Evolutionary conservation across 164 flowering plant species (phyloP).

Genomic region (Annona cherimola): DNA sequence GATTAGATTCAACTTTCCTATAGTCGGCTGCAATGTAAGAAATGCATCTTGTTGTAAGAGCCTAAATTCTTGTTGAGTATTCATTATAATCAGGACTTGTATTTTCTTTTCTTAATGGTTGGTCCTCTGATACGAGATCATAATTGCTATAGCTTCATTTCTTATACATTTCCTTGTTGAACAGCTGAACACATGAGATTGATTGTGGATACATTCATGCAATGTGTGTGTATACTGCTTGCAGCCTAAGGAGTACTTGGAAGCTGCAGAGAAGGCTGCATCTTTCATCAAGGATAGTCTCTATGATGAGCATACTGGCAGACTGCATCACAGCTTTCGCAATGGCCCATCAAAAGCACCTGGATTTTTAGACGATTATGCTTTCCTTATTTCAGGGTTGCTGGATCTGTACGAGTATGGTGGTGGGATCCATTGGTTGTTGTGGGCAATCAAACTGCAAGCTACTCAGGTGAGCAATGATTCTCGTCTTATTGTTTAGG

Average conservation of each 20-base stretch:
- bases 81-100: neutral
- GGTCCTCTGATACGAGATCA: neutral
- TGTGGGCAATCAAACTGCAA: conserved; percentile 83
- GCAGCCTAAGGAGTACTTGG: conserved; percentile 78
- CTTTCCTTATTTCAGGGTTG: conserved; percentile 75
- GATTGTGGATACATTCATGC: neutral
- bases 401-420: conserved; percentile 84
- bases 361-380: conserved; percentile 91
- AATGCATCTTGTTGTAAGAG: neutral
- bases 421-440: conserved; percentile 58
- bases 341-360: conserved; percentile 95
- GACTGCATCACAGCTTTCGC: conserved; percentile 77
- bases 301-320: conserved; percentile 46
- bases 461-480: conserved; percentile 60
- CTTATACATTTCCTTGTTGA: neutral
- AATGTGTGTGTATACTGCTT: conserved; percentile 4
- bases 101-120: neutral
- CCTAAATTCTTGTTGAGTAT: neutral
- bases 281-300: conserved; percentile 62
- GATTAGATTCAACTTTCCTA: conserved; percentile 60
- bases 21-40: conserved; percentile 64
- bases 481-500: neutral
- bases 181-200: neutral
- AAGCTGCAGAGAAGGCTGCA: conserved; percentile 77
- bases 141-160: neutral